These are phyloP conservation scores for Juncus effusus DNA, from an alignment of 176 grass and related monocot genomes.

Conservation along the genomic window DNA sequence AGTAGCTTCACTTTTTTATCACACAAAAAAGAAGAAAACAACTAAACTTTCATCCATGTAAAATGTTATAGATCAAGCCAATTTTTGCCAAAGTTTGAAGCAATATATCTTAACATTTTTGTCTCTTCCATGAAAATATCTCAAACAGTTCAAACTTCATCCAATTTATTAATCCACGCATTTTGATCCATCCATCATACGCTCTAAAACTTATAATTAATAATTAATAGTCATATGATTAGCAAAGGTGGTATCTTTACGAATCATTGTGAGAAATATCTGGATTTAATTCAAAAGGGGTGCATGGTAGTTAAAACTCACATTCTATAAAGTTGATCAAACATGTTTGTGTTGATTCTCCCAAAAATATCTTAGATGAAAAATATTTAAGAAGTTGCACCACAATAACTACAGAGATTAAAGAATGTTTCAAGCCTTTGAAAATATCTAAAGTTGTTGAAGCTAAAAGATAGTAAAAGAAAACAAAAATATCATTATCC, in stretches of 20 bases:
- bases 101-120: conserved; percentile 5
- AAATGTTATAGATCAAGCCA: neutral
- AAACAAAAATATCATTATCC: neutral
- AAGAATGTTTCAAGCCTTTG: conserved; percentile 19
- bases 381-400: conserved; percentile 20
- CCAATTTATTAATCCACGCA: neutral
- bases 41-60: neutral
- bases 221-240: too few relatives aligned
- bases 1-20: neutral
- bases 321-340: conserved; percentile 17
- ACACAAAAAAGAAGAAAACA: neutral
- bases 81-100: conserved; percentile 14
- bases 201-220: neutral
- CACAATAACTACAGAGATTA: conserved; percentile 26
- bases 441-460: conserved; percentile 26
- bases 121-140: conserved; percentile 18
- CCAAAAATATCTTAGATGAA: conserved; percentile 23
- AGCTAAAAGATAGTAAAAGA: neutral
- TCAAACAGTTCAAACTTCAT: conserved; percentile 9
- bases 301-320: conserved; percentile 23
- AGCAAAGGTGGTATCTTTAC: neutral
- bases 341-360: conserved; percentile 7
- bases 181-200: neutral
- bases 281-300: conserved; percentile 6
- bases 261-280: neutral